Evolutionary conservation across 1,284 basidiomycete genomes (phyloP).

Genomic region (Athelia psychrophila): DNA sequence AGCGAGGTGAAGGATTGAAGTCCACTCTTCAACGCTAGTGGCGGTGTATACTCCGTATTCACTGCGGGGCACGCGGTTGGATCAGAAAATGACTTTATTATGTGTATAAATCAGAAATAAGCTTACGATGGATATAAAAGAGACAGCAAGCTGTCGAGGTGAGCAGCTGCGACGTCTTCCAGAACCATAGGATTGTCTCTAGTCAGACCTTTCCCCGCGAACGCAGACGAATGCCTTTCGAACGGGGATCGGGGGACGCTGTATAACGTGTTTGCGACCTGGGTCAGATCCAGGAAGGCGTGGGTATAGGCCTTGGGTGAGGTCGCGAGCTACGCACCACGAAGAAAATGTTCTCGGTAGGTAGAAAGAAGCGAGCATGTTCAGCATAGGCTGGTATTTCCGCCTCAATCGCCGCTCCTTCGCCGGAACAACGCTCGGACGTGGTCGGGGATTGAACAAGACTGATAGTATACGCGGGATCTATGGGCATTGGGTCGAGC

Average conservation of each 20-base stretch:
- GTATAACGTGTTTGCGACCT: slow-evolving; percentile 13
- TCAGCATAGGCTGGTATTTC: too few relatives aligned
- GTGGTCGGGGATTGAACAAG: too few relatives aligned
- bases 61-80: not conserved
- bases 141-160: not conserved
- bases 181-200: not conserved
- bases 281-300: too few relatives aligned
- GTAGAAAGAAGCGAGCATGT: too few relatives aligned
- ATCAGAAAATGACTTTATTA: not conserved
- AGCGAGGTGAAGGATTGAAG: not conserved
- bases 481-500: too few relatives aligned
- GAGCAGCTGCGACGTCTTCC: not conserved
- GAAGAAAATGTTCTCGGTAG: too few relatives aligned
- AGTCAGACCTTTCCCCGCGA: slow-evolving; percentile 1
- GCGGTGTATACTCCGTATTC: not conserved
- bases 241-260: slow-evolving; percentile 16
- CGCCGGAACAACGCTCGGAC: too few relatives aligned
- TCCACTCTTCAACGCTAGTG: not conserved
- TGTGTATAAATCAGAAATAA: not conserved
- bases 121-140: not conserved
- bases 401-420: too few relatives aligned
- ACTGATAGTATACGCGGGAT: too few relatives aligned
- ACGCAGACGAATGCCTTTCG: slow-evolving; percentile 14
- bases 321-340: too few relatives aligned
- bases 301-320: too few relatives aligned